These are phyloP conservation scores for Acidomyces sp. DNA, from an alignment of 495 filamentous ascomycete genomes.

Conservation along the genomic window DNA sequence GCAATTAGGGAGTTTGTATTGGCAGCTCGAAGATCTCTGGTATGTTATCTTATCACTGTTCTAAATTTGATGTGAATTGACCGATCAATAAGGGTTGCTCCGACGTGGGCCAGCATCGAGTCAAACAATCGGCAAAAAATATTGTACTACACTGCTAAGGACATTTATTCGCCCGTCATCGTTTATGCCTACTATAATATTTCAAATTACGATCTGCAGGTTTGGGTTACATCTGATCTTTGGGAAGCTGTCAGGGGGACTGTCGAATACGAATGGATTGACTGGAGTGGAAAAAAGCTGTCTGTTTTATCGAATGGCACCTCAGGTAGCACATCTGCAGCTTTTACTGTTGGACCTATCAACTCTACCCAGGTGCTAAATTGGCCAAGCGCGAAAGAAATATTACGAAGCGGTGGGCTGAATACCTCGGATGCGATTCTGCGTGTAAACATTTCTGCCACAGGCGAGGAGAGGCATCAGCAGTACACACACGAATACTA, in stretches of 20 bases:
- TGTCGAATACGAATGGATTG: constrained; percentile 23
- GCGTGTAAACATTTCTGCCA: constrained; percentile 41
- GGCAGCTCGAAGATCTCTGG: constrained; percentile 62
- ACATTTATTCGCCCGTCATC: constrained; percentile 49
- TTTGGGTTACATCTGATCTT: constrained; percentile 49
- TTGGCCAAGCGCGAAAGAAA: constrained; percentile 30
- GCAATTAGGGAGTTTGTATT: constrained; percentile 52
- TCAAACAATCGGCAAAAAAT: constrained; percentile 55
- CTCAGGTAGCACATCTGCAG: constrained; percentile 1
- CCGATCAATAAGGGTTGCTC: constrained; percentile 33
- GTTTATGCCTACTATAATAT: constrained; percentile 49
- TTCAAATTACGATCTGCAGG: constrained; percentile 38
- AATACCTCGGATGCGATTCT: constrained; percentile 42
- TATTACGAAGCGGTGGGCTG: constrained; percentile 27
- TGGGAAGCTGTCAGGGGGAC: constrained; percentile 28
- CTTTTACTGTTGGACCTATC: constrained; percentile 42
- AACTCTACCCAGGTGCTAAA: constrained; percentile 46
- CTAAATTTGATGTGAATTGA: not conserved
- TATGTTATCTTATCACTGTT: not conserved
- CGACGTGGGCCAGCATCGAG: constrained; percentile 54
- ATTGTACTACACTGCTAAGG: constrained; percentile 46
- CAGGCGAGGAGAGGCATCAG: constrained; percentile 39
- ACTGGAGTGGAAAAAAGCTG: constrained; percentile 23
- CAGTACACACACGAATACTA: constrained; percentile 42
- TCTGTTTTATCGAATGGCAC: constrained; percentile 17